Percentiles rank a stretch among this genome's conserved stretches.
phyloP scores from a whole-genome alignment of 2,329 filamentous ascomycete species.

The Tolypocladium tundrense region DNA sequence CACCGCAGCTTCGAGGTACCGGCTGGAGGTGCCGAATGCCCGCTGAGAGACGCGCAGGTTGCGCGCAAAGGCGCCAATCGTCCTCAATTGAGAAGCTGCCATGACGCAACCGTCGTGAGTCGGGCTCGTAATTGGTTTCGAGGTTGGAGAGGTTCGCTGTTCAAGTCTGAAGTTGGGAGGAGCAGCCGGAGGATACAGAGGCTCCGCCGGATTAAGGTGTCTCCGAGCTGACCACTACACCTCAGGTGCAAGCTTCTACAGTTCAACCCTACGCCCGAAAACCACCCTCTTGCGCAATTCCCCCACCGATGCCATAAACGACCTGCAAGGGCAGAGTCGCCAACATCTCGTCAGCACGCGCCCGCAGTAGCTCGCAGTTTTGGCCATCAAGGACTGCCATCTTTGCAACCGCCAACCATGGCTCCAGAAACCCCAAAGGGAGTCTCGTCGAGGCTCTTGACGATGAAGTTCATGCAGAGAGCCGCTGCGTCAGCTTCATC shows the following conservation, averaged over 20 bases:
- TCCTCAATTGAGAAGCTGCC: conserved; percentile 36
- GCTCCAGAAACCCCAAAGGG: conserved; percentile 46
- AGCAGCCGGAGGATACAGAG: not conserved
- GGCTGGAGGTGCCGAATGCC: conserved; percentile 37
- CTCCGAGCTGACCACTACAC: not conserved
- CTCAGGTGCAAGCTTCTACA: not conserved
- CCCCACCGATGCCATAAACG: no score
- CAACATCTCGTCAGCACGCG: not conserved
- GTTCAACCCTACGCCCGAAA: not conserved
- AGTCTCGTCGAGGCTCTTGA: conserved; percentile 81
- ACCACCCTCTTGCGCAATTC: not conserved
- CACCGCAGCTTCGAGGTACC: conserved; percentile 33
- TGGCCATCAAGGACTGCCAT: not conserved
- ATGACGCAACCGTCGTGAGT: conserved; percentile 16
- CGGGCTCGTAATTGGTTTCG: not conserved
- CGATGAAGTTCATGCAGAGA: conserved; percentile 98
- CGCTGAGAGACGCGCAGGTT: conserved; percentile 33
- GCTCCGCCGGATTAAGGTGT: conserved; percentile 4
- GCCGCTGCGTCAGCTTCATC: conserved; percentile 52
- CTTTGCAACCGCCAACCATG: conserved; percentile 17
- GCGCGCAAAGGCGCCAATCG: conserved; percentile 32
- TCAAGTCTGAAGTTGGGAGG: not conserved
- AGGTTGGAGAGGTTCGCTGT: not conserved
- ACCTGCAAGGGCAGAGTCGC: not conserved
- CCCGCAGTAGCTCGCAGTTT: not conserved